phyloP scores from a whole-genome alignment of 768 basidiomycete species.

The Cubamyces sp. region DNA sequence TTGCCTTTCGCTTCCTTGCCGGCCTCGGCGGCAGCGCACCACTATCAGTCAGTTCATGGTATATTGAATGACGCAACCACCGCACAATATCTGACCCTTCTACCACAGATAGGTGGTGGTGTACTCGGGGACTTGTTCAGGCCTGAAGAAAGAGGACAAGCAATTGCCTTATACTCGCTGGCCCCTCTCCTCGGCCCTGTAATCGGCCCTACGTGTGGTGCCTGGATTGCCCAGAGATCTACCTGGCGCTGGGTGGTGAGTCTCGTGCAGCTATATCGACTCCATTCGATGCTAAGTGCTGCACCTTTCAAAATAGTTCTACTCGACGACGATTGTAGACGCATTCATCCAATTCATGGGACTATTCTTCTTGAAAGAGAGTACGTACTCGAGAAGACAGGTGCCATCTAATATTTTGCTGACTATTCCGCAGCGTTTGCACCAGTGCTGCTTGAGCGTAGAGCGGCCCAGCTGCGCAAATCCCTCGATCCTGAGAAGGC shows the following conservation, averaged over 20 bases:
- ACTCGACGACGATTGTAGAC: conserved; percentile 65
- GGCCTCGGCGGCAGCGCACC: conserved; percentile 45
- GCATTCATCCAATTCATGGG: conserved; percentile 58
- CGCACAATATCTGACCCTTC: neutral
- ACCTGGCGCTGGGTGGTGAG: conserved; percentile 76
- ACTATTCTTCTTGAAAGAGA: conserved; percentile 61
- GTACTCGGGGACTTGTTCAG: conserved; percentile 65
- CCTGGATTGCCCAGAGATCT: conserved; percentile 62
- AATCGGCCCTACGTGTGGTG: conserved; percentile 63
- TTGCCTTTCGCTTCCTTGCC: conserved; percentile 44
- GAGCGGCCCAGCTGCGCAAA: conserved; percentile 51
- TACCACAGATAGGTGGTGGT: conserved; percentile 61
- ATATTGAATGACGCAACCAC: too few relatives aligned
- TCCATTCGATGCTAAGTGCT: neutral
- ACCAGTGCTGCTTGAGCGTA: conserved; percentile 47
- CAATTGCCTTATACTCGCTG: conserved; percentile 64
- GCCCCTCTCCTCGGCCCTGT: conserved; percentile 71
- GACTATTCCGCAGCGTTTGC: conserved; percentile 32
- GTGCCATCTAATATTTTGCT: conserved; percentile 21
- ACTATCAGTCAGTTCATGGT: conserved; percentile 33
- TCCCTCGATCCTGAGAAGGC: conserved; percentile 54
- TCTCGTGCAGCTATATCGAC: conserved; percentile 8
- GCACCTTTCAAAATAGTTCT: conserved; percentile 48
- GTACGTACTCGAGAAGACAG: conserved; percentile 41
- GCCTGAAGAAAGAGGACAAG: conserved; percentile 63